A percentile compares a stretch with the other conserved stretches of the same genome.
Evolutionary conservation across 179 eudicot species (phyloP).

Genomic region (Beta macrorhiza): DNA sequence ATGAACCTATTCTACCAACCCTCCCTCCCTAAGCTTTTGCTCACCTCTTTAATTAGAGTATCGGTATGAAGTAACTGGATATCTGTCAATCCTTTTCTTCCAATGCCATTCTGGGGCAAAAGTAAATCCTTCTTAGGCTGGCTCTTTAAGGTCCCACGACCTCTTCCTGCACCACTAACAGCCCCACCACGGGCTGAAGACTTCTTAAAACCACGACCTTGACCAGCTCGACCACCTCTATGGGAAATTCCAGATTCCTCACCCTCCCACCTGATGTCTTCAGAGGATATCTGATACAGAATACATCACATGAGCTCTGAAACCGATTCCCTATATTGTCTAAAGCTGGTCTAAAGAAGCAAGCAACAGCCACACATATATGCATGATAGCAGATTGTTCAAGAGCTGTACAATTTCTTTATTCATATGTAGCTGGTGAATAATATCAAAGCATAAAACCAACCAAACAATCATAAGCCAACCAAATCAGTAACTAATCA

Average conservation of each 20-base stretch:
- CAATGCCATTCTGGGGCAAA: conserved; percentile 51
- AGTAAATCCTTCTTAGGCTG: conserved; percentile 40
- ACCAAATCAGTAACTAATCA: background rate
- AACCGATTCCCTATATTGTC: background rate
- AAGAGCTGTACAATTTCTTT: background rate
- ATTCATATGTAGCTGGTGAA: background rate
- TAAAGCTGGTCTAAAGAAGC: background rate
- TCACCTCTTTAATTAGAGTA: conserved; percentile 71
- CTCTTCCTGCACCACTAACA: conserved; percentile 50
- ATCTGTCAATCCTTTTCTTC: conserved; percentile 47
- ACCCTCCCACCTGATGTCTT: conserved; percentile 59
- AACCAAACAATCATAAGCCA: background rate
- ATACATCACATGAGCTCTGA: background rate
- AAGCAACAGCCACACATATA: background rate
- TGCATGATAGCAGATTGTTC: background rate
- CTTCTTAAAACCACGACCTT: conserved; percentile 55
- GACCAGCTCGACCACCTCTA: conserved; percentile 43
- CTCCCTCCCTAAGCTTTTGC: background rate
- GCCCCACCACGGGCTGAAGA: conserved; percentile 47
- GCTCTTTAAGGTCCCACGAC: conserved; percentile 50
- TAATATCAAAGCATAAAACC: background rate
- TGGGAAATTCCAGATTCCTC: conserved; percentile 55
- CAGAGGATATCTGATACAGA: conserved; percentile 48
- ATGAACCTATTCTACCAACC: background rate
- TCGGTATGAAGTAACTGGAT: conserved; percentile 74